Conservation (phyloP, 768 basidiomycete species). For the Boletus sp. region DNA sequence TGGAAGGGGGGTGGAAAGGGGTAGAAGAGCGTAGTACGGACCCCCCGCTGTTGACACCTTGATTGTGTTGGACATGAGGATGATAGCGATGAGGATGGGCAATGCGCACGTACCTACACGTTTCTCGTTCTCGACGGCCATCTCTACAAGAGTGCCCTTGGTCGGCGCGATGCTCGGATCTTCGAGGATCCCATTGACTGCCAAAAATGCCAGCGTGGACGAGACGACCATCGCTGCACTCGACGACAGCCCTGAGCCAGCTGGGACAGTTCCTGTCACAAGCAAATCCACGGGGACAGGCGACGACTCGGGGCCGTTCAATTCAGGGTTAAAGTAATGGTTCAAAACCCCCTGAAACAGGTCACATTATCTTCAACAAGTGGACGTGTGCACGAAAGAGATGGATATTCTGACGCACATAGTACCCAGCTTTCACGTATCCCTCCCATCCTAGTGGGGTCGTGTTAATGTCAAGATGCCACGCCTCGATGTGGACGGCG, state of each 20-base stretch:
- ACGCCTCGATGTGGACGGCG: slow-evolving; percentile 45
- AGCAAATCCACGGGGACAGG: slow-evolving; percentile 71
- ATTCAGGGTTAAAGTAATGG: slow-evolving; percentile 46
- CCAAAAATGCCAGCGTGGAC: slow-evolving; percentile 77
- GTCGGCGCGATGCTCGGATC: slow-evolving; percentile 26
- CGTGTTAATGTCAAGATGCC: slow-evolving; percentile 71
- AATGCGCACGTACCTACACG: slow-evolving; percentile 55
- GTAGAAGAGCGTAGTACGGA: slow-evolving; percentile 31
- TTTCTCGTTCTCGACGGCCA: slow-evolving; percentile 83
- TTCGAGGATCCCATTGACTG: slow-evolving; percentile 66
- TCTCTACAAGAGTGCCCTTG: slow-evolving; percentile 71
- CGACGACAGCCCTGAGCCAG: slow-evolving; percentile 84
- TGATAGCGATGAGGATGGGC: background rate
- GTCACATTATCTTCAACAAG: background rate
- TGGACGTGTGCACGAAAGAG: background rate
- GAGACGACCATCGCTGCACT: slow-evolving; percentile 92
- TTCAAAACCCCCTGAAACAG: slow-evolving; percentile 61
- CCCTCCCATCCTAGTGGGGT: slow-evolving; percentile 78
- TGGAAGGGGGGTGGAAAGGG: background rate
- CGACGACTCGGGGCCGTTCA: slow-evolving; percentile 10
- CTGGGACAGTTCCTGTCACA: slow-evolving; percentile 79
- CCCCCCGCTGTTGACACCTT: slow-evolving; percentile 78
- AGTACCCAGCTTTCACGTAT: slow-evolving; percentile 85
- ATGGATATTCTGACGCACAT: slow-evolving; percentile 43
- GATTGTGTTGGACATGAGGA: background rate